Evolutionary conservation across 1,139 yeast genomes (phyloP).

Genomic region (Saccharomycopsis phalli): DNA sequence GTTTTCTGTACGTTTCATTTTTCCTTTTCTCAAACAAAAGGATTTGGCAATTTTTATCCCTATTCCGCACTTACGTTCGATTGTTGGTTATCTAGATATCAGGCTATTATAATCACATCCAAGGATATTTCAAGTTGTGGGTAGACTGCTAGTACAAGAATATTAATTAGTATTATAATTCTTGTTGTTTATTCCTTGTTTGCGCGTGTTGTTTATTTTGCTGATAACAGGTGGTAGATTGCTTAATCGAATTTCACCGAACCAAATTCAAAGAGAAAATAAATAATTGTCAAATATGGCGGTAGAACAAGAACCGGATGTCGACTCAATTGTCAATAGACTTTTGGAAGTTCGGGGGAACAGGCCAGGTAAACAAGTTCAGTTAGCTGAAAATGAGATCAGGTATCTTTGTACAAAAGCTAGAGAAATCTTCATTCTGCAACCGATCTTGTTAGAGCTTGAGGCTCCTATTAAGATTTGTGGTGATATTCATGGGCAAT

Average conservation of each 20-base stretch:
- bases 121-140: no score
- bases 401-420: slow-evolving; percentile 95
- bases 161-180: no score
- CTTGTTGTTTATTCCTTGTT: neutral
- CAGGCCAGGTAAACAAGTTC: slow-evolving; percentile 96
- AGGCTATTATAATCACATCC: no score
- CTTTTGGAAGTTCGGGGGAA: slow-evolving; percentile 95
- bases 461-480: slow-evolving; percentile 94
- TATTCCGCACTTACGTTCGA: neutral
- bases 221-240: neutral
- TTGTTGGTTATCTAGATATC: no score
- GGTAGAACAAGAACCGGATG: slow-evolving; percentile 73
- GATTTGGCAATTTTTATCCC: neutral
- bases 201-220: neutral
- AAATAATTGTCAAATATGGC: slow-evolving; percentile 11
- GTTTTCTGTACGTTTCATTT: neutral
- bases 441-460: slow-evolving; percentile 87
- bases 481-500: slow-evolving; percentile 98
- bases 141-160: no score
- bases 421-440: slow-evolving; percentile 94
- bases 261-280: neutral
- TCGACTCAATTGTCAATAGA: slow-evolving; percentile 95
- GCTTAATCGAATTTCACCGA: neutral
- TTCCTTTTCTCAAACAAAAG: neutral
- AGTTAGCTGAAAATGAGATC: slow-evolving; percentile 87